Conservation (phyloP, 306 rosid genomes). For the Leucaena leucocephala region DNA sequence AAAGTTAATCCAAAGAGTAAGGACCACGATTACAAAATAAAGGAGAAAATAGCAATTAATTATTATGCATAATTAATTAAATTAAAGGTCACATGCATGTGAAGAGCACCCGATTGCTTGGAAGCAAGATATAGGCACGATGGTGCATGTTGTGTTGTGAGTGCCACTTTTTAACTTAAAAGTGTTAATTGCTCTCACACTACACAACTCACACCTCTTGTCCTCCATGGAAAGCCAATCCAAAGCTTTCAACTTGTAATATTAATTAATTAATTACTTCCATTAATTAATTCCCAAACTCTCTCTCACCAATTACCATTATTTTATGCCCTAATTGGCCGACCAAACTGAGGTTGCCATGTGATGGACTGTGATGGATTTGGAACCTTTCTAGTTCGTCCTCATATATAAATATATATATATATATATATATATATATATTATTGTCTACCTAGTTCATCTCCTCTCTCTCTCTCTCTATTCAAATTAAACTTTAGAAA, state of each 20-base stretch:
- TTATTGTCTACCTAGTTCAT: conserved; percentile 18
- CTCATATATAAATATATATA: too few species aligned
- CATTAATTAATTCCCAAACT: conserved; percentile 42
- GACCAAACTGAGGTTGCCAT: conserved; percentile 73
- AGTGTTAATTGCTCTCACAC: conserved; percentile 31
- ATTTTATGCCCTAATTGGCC: conserved; percentile 60
- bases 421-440: conserved; percentile 34
- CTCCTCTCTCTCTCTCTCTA: conserved; percentile 8
- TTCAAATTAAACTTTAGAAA: conserved; percentile 23
- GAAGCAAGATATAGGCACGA: conserved; percentile 63
- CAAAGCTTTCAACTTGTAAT: conserved; percentile 42
- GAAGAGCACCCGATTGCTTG: conserved; percentile 72
- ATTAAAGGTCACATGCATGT: conserved; percentile 42
- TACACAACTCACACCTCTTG: conserved; percentile 52
- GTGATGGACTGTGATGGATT: conserved; percentile 74
- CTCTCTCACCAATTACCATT: conserved; percentile 48
- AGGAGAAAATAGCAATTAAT: background rate
- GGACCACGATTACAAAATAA: conserved; percentile 30
- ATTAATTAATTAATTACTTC: conserved; percentile 18
- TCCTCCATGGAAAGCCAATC: conserved; percentile 68
- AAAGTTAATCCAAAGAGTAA: conserved; percentile 55
- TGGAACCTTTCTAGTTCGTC: conserved; percentile 63
- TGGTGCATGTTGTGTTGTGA: conserved; percentile 71
- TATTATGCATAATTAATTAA: background rate
- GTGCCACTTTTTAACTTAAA: conserved; percentile 63